Base-by-base conservation (phyloP, 805 yeast genomes). In the Kluyveromyces lactis region DNA sequence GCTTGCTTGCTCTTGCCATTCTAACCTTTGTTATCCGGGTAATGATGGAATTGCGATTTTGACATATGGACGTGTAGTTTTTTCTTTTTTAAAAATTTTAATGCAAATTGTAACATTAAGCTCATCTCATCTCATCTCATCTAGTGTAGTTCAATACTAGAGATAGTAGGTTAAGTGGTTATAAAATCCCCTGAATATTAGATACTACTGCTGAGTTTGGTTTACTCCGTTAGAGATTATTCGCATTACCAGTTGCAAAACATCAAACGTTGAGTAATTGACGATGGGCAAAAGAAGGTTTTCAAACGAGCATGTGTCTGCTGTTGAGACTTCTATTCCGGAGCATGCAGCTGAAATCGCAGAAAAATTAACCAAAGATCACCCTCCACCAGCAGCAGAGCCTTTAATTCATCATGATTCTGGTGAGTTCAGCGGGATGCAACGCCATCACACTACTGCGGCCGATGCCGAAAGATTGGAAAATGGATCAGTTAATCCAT, bases 331-430 rank as follows among this genome's bases (percentile, higher is more conserved):
- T 2, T 75, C 82, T 1, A 65, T 69, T 41, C 80, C 85, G 2
- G 85, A 80, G 49, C 62, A 63, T 17, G 79, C 79, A 13, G 86
- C 86, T 4, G 86, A 79, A 55, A 67, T 68, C 17, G 83, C 85
- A 3, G 86, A 81, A 54, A 73, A 67, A 38, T 67, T 70, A 44
- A 56, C 72, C 31, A 62, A 51, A 42, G 55, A 50, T 33, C 79
- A 77, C 50, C 79, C 81, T 2, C 74, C 66, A 42, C 63, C 64
- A 4, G 42, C 44, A 1, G 61, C 54, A 1, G 64, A 58, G 27
- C 54, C 62, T 1, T 50, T 76, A 41, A 65, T 68, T 19, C 73
- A 70, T 43, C 85, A 80, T 54, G 80, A 81, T 56, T 77, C 68
- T 18, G 86, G 85, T 26, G 86, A 79, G 51, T 81, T 82, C 49